phyloP scores from a whole-genome alignment of 2,329 filamentous ascomycete species.

The Penicillium polonicum region DNA sequence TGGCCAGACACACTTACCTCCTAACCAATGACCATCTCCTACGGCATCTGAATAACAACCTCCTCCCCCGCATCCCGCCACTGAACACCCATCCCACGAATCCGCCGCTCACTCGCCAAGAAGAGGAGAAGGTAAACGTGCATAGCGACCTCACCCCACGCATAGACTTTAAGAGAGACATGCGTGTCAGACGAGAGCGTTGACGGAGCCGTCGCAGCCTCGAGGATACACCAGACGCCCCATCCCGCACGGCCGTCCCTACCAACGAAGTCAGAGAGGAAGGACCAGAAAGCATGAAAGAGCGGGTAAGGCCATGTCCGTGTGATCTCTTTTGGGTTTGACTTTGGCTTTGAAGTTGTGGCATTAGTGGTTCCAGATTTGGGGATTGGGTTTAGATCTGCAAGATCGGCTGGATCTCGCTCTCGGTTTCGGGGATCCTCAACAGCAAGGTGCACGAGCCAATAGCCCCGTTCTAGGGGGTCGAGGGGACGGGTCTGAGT shows the following conservation, averaged over 20 bases:
- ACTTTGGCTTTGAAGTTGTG: slow-evolving; percentile 25
- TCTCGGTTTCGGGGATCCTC: slow-evolving; percentile 28
- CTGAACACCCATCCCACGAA: slow-evolving; percentile 57
- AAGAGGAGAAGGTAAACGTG: slow-evolving; percentile 76
- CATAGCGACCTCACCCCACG: slow-evolving; percentile 71
- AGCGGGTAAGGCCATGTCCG: slow-evolving; percentile 32
- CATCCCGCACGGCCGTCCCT: slow-evolving; percentile 44
- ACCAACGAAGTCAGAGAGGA: slow-evolving; percentile 38
- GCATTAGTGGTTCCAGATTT: slow-evolving; percentile 26
- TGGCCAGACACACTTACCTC: background rate
- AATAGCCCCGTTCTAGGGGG: slow-evolving; percentile 72
- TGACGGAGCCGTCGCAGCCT: slow-evolving; percentile 10
- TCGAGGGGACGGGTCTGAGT: slow-evolving; percentile 51
- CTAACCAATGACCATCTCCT: background rate
- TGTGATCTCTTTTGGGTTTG: slow-evolving; percentile 25
- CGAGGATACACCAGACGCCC: slow-evolving; percentile 46
- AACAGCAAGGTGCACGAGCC: slow-evolving; percentile 65
- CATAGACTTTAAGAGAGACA: slow-evolving; percentile 54
- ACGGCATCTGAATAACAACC: slow-evolving; percentile 54
- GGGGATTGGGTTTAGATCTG: slow-evolving; percentile 22
- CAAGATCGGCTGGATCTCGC: background rate
- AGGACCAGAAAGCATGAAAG: slow-evolving; percentile 46
- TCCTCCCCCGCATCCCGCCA: slow-evolving; percentile 68
- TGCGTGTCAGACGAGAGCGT: background rate
- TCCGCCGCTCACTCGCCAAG: slow-evolving; percentile 63